Base-by-base conservation (phyloP, 352 stramenopile genomes). In the Globisporangium canariense region DNA sequence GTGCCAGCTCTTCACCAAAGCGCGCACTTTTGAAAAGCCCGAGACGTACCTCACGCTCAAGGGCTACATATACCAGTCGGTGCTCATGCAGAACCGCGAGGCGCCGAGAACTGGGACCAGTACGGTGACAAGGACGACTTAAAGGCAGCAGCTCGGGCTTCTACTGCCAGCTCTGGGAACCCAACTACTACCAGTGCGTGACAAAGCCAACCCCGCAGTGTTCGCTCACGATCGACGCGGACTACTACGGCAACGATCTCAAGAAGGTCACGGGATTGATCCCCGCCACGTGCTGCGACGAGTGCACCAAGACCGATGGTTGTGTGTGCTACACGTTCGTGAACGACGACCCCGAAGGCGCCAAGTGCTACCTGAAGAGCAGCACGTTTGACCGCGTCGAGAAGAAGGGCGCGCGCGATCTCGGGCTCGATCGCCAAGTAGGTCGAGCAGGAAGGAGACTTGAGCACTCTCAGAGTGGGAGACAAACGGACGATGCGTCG, bases 1-100 rank as follows among this genome's bases (percentile, higher is more conserved):
- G 1, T 62, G 40, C 14, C 16, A 52, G 40, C 57, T 62, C 3
- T 22, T 59, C 18, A 28, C 34, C 57, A 53, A 62, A 20, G 25
- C 20, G n/a, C 32, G 22, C 9, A 41, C 36, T 9, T 16, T 62
- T 3, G 20, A 25, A 4, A 62, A 28, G 18, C 43, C 30, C 36
- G 11, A 6, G 28, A 22, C 25, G 32, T 32, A 36, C 36, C 53
- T 59, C 13, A 16, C 41, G 16, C 7, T 20, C 11, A 16, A 41
- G 16, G 45, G 56, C 11, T 28, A 53, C 40, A 6, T 25, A 4
- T 62, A 62, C 56, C 36, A 51, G 38, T 53, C 32, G 18, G 18
- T 47, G 30, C 46, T 58, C 52, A 34, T 58, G 18, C 30, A 55
- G 5, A 13, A 25, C 25, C 49, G 25, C 13, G 49, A 20, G 4